Percentiles rank a stretch among this genome's conserved stretches.
These are phyloP conservation scores for Alternaria gansuensis DNA, from an alignment of 2,329 filamentous ascomycete genomes.

Conservation along the genomic window DNA sequence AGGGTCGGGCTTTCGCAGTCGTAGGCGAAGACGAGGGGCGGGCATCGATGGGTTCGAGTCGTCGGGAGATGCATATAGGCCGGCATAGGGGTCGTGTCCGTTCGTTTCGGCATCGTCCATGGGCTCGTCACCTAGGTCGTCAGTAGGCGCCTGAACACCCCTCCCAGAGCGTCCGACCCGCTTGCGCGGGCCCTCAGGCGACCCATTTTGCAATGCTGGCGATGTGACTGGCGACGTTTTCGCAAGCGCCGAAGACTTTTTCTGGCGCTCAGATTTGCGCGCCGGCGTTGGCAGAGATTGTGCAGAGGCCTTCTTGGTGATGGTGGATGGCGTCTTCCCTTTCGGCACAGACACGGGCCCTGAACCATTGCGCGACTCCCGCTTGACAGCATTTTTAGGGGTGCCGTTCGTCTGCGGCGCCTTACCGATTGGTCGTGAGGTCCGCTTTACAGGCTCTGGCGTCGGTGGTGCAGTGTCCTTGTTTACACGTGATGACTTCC, in stretches of 20 bases:
- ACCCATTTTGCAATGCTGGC: constrained; percentile 27
- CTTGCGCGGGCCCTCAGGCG: constrained; percentile 32
- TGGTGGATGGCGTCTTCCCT: constrained; percentile 29
- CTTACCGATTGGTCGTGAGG: constrained; percentile 37
- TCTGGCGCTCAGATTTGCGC: constrained; percentile 49
- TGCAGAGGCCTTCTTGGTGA: constrained; percentile 36
- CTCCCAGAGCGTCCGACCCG: constrained; percentile 38
- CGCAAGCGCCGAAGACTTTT: constrained; percentile 32
- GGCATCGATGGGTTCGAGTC: constrained; percentile 32
- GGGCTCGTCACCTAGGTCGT: constrained; percentile 25
- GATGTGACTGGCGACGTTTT: constrained; percentile 31
- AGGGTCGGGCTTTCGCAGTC: constrained; percentile 61
- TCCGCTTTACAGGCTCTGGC: constrained; percentile 55
- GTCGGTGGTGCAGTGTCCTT: constrained; percentile 56
- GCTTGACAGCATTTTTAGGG: constrained; percentile 32
- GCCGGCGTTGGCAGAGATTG: constrained; percentile 34
- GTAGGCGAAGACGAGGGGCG: constrained; percentile 56
- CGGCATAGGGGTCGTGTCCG: constrained; percentile 33
- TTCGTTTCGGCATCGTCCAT: constrained; percentile 26
- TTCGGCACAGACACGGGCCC: constrained; percentile 26
- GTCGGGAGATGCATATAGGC: constrained; percentile 34
- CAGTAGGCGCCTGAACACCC: constrained; percentile 28
- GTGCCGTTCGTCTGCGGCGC: constrained; percentile 43
- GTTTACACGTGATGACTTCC: constrained; percentile 69
- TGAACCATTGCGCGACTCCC: constrained; percentile 36